Conservation (phyloP, 352 stramenopile genomes). For the Globisporangium orthogonon region DNA sequence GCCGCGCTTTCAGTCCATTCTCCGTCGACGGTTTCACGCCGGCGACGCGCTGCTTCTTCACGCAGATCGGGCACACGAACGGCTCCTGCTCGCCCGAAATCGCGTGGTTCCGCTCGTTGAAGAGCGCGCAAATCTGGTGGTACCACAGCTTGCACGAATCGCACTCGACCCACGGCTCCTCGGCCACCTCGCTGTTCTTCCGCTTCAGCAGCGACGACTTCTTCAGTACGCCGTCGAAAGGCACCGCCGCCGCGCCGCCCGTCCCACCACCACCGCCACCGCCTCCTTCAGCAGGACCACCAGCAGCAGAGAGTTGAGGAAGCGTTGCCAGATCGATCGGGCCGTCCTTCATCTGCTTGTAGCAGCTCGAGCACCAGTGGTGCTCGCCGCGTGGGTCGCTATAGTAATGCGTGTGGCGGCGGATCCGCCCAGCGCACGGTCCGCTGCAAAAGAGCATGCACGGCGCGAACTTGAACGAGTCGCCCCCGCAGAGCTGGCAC, state of each 20-base stretch:
- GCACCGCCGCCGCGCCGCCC: slow-evolving; percentile 16
- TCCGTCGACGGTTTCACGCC: slow-evolving; percentile 75
- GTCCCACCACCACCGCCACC: slow-evolving; percentile 9
- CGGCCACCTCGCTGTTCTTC: slow-evolving; percentile 97
- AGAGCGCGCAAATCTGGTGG: slow-evolving; percentile 99
- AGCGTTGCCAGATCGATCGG: slow-evolving; percentile 89
- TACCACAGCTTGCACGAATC: slow-evolving; percentile 98
- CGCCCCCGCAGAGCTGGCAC: slow-evolving; percentile 83
- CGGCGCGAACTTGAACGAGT: slow-evolving; percentile 88
- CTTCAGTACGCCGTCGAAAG: slow-evolving; percentile 74
- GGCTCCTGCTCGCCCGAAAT: slow-evolving; percentile 85
- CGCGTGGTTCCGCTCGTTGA: slow-evolving; percentile 98
- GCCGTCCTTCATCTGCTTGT: slow-evolving; percentile 89
- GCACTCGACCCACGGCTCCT: slow-evolving; percentile 98
- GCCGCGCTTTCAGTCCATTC: slow-evolving; percentile 73
- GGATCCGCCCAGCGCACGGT: slow-evolving; percentile 75
- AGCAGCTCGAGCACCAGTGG: slow-evolving; percentile 86
- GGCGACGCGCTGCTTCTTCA: slow-evolving; percentile 72
- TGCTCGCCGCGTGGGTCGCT: slow-evolving; percentile 77
- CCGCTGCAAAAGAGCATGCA: slow-evolving; percentile 89
- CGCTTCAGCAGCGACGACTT: slow-evolving; percentile 95
- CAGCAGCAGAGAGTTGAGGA: slow-evolving; percentile 63
- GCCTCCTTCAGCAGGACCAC: slow-evolving; percentile 40
- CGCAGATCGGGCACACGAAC: slow-evolving; percentile 84
- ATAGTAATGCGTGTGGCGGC: slow-evolving; percentile 85